These are phyloP conservation scores for Fusarium torreyae DNA, from an alignment of 2,329 filamentous ascomycete species.

Conservation along the genomic window DNA sequence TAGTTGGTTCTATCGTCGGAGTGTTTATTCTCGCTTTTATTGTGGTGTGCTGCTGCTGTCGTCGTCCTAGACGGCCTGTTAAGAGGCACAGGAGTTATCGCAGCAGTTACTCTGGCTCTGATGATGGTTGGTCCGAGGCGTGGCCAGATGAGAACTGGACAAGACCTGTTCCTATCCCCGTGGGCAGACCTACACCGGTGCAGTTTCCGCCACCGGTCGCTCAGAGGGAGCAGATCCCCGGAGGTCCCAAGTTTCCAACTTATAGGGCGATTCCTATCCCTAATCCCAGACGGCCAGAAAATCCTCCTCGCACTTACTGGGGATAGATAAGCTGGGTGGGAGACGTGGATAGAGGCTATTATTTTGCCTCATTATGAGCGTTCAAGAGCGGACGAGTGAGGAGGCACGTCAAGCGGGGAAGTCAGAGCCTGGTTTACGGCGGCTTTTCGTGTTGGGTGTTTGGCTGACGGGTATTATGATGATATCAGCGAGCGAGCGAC, in stretches of 20 bases:
- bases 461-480: neutral
- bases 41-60: constrained; percentile 54
- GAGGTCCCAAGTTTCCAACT: constrained; percentile 54
- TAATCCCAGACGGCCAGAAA: constrained; percentile 48
- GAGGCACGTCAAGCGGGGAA: neutral
- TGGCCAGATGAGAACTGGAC: constrained; percentile 23
- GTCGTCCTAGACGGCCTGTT: constrained; percentile 24
- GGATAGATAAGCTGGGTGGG: neutral
- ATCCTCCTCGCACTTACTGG: constrained; percentile 24
- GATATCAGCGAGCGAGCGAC: constrained; percentile 12
- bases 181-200: constrained; percentile 21
- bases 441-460: neutral
- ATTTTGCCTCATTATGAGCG: neutral
- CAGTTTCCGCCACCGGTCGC: constrained; percentile 38
- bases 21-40: constrained; percentile 56
- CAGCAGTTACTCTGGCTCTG: constrained; percentile 32
- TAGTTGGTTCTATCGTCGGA: constrained; percentile 58
- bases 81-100: constrained; percentile 21
- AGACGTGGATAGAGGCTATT: neutral
- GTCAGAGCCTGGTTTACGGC: neutral
- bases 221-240: constrained; percentile 51
- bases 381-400: too few relatives aligned
- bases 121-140: constrained; percentile 31
- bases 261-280: constrained; percentile 54
- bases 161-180: constrained; percentile 23